Evolutionary conservation across 148 eudicot genomes (phyloP), one percentile per base, ranked within the genome.

Genomic region (Selenicereus undatus): DNA sequence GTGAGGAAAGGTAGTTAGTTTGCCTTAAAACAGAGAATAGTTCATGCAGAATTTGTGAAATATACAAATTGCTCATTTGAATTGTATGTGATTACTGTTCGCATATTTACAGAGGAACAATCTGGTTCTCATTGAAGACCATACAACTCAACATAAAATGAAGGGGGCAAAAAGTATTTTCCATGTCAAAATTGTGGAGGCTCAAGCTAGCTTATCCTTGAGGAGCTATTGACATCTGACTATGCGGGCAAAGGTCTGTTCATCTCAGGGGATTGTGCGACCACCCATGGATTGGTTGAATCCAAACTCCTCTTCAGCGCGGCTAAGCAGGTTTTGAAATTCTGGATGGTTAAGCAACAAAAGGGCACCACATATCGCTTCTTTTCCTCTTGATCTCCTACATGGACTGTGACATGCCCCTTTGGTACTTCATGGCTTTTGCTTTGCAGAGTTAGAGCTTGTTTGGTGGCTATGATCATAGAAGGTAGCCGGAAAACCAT

Each of bases 251-350:
- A 89, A 89, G 10, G 79, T 71, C 42, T 87, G 77, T 71, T 89
- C 89, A 24, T 75, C 81, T 70, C 90, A 87, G 13, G 91, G 89
- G 70, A 90, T 83, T 58, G 93, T 91, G 20, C 89, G 88, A 75
- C 91, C 89, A 8, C 92, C 92, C 90, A 82, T 88, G 6, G 92
- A 91, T 83, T 88, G 92, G 66, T 88, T 82, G 70, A 82, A 91
- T 8, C 92, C 92, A 10, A 85, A 91, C 64, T 91, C 90, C 76
- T 91, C 92, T 82, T 90, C 91, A 16, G 90, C 88, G 24, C 54
- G 78, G 17, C 73, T 79, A 14, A 89, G 80, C 82, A 90, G 72
- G 43, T 84, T 72, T 79, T 83, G 89, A 36, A 91, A 91, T 32
- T 82, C 83, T 21, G 89, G 92, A 52, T 85, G 86, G 27, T 90